phyloP scores from a whole-genome alignment of 1,284 basidiomycete genomes.

The Pyrrhoderma noxium region DNA sequence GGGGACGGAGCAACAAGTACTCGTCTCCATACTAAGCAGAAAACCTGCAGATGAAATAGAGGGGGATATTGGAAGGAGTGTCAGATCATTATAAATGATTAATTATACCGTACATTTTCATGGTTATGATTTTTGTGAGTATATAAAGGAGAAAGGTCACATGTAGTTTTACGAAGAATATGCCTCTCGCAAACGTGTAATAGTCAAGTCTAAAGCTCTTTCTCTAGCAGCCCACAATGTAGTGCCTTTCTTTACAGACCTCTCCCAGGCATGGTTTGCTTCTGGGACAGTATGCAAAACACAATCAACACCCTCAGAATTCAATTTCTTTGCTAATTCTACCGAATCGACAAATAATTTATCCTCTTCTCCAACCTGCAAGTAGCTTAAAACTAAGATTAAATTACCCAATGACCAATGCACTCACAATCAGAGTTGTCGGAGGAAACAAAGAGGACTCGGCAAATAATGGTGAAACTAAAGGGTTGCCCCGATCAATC shows the following conservation, averaged over 20 bases:
- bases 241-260: constrained; percentile 5
- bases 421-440: constrained; percentile 13
- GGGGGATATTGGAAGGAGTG: background rate
- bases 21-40: constrained; percentile 2
- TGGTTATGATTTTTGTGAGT: too few relatives aligned
- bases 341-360: constrained; percentile 9
- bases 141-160: too few relatives aligned
- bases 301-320: constrained; percentile 9
- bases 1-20: constrained; percentile 7
- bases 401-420: background rate
- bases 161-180: background rate
- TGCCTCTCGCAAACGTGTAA: constrained; percentile 8
- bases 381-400: background rate
- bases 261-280: constrained; percentile 16
- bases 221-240: constrained; percentile 10
- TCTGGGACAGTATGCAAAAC: constrained; percentile 9
- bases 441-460: constrained; percentile 13
- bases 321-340: constrained; percentile 13
- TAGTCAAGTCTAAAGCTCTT: constrained; percentile 6
- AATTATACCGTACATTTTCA: too few relatives aligned
- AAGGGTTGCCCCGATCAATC: background rate
- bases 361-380: constrained; percentile 13
- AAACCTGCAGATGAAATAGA: background rate
- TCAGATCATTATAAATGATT: constrained; percentile 5
- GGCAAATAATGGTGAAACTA: constrained; percentile 14